Evolutionary conservation across 2,329 filamentous ascomycete genomes (phyloP).

Genomic region (Aspergillus pseudoviridinutans): DNA sequence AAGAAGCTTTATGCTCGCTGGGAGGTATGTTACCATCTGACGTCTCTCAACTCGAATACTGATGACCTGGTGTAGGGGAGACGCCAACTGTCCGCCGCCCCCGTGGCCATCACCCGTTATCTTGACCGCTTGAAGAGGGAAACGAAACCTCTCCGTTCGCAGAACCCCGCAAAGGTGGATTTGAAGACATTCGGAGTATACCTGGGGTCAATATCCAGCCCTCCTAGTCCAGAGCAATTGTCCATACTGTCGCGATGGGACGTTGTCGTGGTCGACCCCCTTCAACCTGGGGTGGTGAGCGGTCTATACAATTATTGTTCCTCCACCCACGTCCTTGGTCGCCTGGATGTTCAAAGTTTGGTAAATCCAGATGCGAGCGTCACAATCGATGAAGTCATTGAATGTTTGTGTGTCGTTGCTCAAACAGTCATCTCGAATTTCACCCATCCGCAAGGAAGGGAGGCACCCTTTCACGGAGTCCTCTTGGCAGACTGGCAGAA

Average conservation of each 20-base stretch:
- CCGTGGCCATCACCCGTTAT: conserved; percentile 6
- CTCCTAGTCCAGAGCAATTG: conserved; percentile 24
- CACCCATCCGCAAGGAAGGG: neutral
- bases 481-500: conserved; percentile 32
- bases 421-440: conserved; percentile 1
- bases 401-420: conserved; percentile 1
- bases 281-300: conserved; percentile 24
- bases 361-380: conserved; percentile 1
- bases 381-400: conserved; percentile 5
- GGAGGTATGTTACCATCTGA: conserved; percentile 4
- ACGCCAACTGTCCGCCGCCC: conserved; percentile 11
- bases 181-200: conserved; percentile 30
- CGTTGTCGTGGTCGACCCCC: conserved; percentile 32
- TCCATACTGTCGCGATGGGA: conserved; percentile 32
- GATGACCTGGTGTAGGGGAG: conserved; percentile 1
- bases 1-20: conserved; percentile 6
- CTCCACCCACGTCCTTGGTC: conserved; percentile 5
- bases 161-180: neutral
- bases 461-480: conserved; percentile 28
- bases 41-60: neutral
- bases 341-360: conserved; percentile 7
- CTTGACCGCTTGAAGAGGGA: conserved; percentile 10
- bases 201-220: conserved; percentile 27
- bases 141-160: neutral
- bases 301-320: conserved; percentile 13